A percentile compares a stretch with the other conserved stretches of the same genome.
Conservation (phyloP, 2,329 filamentous ascomycete genomes). For the Colletotrichum aenigma region DNA sequence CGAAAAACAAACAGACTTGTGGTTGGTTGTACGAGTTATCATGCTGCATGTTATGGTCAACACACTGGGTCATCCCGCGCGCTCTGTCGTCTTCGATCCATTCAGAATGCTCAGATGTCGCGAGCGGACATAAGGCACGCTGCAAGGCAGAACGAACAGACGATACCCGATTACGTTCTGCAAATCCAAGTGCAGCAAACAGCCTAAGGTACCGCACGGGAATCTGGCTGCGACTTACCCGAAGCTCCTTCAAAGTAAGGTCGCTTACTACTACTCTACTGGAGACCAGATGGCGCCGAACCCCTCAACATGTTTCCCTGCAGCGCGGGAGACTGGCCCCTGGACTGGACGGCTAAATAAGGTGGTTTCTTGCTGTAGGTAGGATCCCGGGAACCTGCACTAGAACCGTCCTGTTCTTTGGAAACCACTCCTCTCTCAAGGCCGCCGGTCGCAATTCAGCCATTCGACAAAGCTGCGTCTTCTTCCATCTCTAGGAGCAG, state of each 20-base stretch:
- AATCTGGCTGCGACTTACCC: conserved; percentile 6
- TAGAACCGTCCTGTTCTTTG: neutral
- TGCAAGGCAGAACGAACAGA: conserved; percentile 1
- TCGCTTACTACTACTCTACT: neutral
- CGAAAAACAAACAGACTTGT: neutral
- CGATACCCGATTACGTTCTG: neutral
- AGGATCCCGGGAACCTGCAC: conserved; percentile 9
- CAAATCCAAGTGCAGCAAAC: neutral
- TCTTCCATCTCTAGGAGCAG: neutral
- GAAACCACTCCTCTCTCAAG: neutral
- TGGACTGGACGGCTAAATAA: neutral
- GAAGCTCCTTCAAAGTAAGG: neutral
- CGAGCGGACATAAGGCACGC: neutral
- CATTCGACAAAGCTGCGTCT: neutral
- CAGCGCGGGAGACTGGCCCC: neutral
- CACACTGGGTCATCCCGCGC: neutral
- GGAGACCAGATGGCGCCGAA: neutral
- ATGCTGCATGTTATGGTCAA: neutral
- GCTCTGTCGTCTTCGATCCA: neutral
- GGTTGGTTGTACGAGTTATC: neutral
- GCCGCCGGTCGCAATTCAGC: neutral
- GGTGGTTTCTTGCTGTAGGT: neutral
- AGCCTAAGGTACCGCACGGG: neutral
- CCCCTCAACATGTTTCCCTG: neutral
- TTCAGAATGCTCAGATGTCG: neutral